phyloP scores from a whole-genome alignment of 371 early-diverging fungal genomes.

The Mucor circinelloides region DNA sequence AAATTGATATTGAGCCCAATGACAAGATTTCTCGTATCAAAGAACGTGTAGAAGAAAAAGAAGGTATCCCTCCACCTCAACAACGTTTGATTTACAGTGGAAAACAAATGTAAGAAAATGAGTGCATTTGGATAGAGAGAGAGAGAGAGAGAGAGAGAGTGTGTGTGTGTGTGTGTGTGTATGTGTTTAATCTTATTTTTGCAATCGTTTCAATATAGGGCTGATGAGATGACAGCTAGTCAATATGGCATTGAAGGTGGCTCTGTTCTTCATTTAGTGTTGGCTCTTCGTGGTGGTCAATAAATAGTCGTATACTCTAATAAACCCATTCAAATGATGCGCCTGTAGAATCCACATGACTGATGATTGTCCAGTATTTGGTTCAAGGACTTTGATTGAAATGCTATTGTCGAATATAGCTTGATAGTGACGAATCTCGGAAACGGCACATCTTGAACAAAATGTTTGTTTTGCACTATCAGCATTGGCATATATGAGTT shows the following conservation, averaged over 20 bases:
- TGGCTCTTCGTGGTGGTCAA: constrained; percentile 96
- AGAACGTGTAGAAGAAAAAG: constrained; percentile 94
- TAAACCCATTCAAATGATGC: neutral
- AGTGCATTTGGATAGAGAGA: neutral
- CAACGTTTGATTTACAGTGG: constrained; percentile 95
- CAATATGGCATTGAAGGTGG: constrained; percentile 88
- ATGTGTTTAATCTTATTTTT: too few species aligned
- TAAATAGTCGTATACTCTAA: constrained; percentile 7
- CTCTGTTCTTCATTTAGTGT: constrained; percentile 94
- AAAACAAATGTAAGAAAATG: constrained; percentile 83
- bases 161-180: too few species aligned
- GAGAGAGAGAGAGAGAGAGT: neutral
- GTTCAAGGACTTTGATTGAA: neutral
- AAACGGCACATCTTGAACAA: too few species aligned
- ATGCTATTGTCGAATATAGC: neutral
- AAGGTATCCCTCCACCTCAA: constrained; percentile 96
- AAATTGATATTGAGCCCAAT: constrained; percentile 88
- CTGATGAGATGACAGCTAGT: constrained; percentile 81
- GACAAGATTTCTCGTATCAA: constrained; percentile 93
- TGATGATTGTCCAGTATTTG: neutral
- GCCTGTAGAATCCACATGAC: neutral
- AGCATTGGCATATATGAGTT: too few species aligned
- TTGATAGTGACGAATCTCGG: neutral
- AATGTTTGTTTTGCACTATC: too few species aligned
- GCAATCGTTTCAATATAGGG: constrained; percentile 61